Evolutionary conservation across 768 basidiomycete species (phyloP).

Genomic region (Leucosporidium yakuticum): DNA sequence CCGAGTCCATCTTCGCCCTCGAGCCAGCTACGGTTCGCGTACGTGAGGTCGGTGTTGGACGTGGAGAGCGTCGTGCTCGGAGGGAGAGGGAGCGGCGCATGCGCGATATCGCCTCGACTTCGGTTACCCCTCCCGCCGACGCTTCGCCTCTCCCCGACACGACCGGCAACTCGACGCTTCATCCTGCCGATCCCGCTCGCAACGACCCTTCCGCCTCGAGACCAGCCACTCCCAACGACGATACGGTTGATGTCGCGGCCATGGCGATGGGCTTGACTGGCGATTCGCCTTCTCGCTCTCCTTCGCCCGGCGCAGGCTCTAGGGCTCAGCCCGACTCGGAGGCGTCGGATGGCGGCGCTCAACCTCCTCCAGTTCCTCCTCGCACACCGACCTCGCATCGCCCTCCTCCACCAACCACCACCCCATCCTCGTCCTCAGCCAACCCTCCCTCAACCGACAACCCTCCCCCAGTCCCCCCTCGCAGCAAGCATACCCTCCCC

Average conservation of each 20-base stretch:
- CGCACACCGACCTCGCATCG: neutral
- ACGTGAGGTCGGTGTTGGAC: slow-evolving; percentile 84
- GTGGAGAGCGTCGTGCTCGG: slow-evolving; percentile 78
- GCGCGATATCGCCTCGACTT: slow-evolving; percentile 50
- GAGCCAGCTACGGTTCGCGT: slow-evolving; percentile 90
- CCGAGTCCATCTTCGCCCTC: slow-evolving; percentile 83
- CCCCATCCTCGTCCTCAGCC: neutral
- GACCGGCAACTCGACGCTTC: slow-evolving; percentile 48
- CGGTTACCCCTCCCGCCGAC: neutral
- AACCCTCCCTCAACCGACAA: neutral
- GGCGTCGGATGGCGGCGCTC: too few species aligned
- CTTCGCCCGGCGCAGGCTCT: too few species aligned
- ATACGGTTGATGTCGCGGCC: neutral
- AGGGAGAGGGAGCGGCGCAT: slow-evolving; percentile 69
- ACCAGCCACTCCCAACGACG: neutral
- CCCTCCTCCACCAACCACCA: neutral
- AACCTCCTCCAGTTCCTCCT: neutral
- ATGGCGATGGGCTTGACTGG: too few species aligned
- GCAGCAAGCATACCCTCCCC: slow-evolving; percentile 1
- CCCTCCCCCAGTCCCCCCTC: neutral
- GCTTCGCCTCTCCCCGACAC: slow-evolving; percentile 46
- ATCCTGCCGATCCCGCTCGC: slow-evolving; percentile 19
- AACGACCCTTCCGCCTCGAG: neutral
- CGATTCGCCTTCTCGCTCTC: too few species aligned
- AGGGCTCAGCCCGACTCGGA: too few species aligned